Base-by-base conservation (phyloP, 257 asterid species). In the Catharanthus roseus region DNA sequence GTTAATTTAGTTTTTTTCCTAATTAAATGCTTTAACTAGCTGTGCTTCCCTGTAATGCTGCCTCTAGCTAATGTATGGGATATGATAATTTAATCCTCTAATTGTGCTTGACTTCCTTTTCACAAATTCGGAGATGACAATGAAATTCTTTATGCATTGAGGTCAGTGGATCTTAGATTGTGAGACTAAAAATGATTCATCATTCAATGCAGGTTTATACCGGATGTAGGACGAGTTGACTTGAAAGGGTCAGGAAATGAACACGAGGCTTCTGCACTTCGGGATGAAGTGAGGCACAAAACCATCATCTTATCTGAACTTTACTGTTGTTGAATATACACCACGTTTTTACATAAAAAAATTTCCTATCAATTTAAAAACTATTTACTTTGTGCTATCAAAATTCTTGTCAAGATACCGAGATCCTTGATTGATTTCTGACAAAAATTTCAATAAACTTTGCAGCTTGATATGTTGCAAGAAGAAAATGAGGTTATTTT, bases 391-490 rank as follows among this genome's bases (percentile, higher is more conserved):
- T 26, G 72, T 10, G 50, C 24, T 24, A 38, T 53, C 16, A 7
- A n/a, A 13, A n/a, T 45, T 47, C 29, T 62, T 31, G 10, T 21
- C 24, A 61, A 50, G 47, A 41, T 47, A 0, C 26, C 47, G 12
- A 28, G 68, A 49, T 24, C 69, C 72, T 77, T 67, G 62, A 38
- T 65, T 67, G 61, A 10, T 73, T 70, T 70, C 54, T 74, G 72
- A 69, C 74, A 21, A 65, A 41, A 23, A 67, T 65, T 71, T 57
- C 81, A 78, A 50, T 70, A 24, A 67, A 71, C 75, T 76, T 77
- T 91, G 87, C 97, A 95, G 99, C 88, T 95, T 77, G 99, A 95
- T 79, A 91, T 95, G 96, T 80, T 91, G 73, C 97, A 87, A 81
- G 99, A 95, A 79, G 99, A 95, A 82, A 91, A 95, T 79, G 97